Evolutionary conservation across 129 eudicot species (phyloP), one percentile per base, ranked within the genome.

Genomic region (Oenanthe sinensis): DNA sequence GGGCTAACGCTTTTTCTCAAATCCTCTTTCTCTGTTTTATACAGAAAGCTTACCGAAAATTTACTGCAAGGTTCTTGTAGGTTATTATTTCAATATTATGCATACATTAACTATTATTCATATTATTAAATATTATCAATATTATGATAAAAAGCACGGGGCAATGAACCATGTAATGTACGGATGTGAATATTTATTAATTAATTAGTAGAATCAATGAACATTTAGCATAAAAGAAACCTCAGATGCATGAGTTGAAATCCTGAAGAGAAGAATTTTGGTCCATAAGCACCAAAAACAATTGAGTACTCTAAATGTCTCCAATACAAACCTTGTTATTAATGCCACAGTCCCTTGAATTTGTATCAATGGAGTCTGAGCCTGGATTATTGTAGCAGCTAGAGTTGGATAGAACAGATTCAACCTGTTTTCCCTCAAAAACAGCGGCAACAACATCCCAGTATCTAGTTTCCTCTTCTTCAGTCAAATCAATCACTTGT

Each of bases 361-460:
- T 78, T 75, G 87, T 77, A 74, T 81, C 83, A 52, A 71, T 58
- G 78, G 87, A 74, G 48, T 55, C 73, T 40, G 78, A 81, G 36
- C 58, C 69, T n/a, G 89, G 78, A 73, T 63, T 90, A 77, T 80
- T 84, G 30, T 78, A 73, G 79, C 28, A 76, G 75, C 78, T 81
- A 6, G 85, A 82, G 79, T 71, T 75, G 55, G 87, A 77, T 77
- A 77, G 42, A 72, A 75, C 85, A 71, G 96, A 75, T 58, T 84
- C 86, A 81, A 85, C 85, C 33, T 88, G 85, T 79, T 87, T 88
- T 37, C 97, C 98, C 86, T 91, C 97, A 42, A 85, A 89, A 79
- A 93, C 93, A 84, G 97, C 92, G 74, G 97, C 83, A 67, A 91
- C 85, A 79, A 91, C 97, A 83, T 60, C 85, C 97, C 98, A 89